phyloP scores from a whole-genome alignment of 2,329 filamentous ascomycete species.

The Pyrenochaeta sp. region DNA sequence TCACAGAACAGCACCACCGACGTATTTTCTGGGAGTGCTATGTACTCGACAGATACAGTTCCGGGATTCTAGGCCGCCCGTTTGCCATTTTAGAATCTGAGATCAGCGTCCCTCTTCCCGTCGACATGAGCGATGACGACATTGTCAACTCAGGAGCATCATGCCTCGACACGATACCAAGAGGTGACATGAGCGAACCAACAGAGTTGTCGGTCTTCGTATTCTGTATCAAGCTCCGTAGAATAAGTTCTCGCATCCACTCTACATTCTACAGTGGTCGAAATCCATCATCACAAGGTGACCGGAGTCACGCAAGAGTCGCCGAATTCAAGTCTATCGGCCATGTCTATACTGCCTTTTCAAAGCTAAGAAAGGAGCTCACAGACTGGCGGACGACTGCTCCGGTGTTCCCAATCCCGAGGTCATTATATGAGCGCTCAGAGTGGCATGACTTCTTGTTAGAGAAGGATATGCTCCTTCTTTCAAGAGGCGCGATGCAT shows the following conservation, averaged over 20 bases:
- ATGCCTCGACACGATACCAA: slow-evolving; percentile 25
- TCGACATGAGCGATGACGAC: slow-evolving; percentile 43
- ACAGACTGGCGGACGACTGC: slow-evolving; percentile 45
- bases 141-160: not conserved
- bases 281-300: not conserved
- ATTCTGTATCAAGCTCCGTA: slow-evolving; percentile 48
- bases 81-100: slow-evolving; percentile 53
- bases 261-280: slow-evolving; percentile 29
- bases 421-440: slow-evolving; percentile 53
- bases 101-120: slow-evolving; percentile 48
- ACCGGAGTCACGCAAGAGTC: not conserved
- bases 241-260: slow-evolving; percentile 53
- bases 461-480: slow-evolving; percentile 51
- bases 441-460: slow-evolving; percentile 57
- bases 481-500: slow-evolving; percentile 53
- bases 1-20: slow-evolving; percentile 49
- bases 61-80: slow-evolving; percentile 51
- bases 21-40: slow-evolving; percentile 57
- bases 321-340: slow-evolving; percentile 12
- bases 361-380: slow-evolving; percentile 43
- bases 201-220: slow-evolving; percentile 51
- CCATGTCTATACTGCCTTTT: slow-evolving; percentile 13
- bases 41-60: slow-evolving; percentile 56
- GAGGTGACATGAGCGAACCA: slow-evolving; percentile 4
- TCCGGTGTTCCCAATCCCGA: slow-evolving; percentile 43